Evolutionary conservation across 129 eudicot species (phyloP), one percentile per base, ranked within the genome.

Genomic region (Arctium minus): DNA sequence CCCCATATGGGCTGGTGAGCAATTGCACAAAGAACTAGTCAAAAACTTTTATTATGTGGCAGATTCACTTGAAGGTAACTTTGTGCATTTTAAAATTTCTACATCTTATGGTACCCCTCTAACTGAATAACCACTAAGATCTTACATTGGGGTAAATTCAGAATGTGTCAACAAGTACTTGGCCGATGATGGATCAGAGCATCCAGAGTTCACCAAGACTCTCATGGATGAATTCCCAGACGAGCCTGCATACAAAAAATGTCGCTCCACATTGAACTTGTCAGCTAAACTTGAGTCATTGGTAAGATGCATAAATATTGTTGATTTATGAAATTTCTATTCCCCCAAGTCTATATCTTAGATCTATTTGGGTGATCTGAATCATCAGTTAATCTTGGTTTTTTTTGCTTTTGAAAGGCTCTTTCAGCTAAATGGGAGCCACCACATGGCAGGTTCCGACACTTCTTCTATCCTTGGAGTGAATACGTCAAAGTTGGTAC

Each of bases 1-100:
- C 68, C 98, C 98, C 35, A 88, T 93, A 84, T 93, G 94, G 94
- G 94, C 94, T 74, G 98, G 92, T 67, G 97, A 93, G 80, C 91
- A 88, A 73, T 77, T 94, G 78, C 97, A 90, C 81, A 87, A 87
- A 36, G 94, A 91, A 74, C 86, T 92, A 32, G 92, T 90, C 27
- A 78, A 74, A 18, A 84, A 75, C 85, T 90, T 94, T 17, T 68
- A 74, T 36, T 83, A 89, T 1, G 92, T 94, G 10, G 93, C 97
- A 29, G 93, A 91, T 83, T 85, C 92, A 60, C 88, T 93, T 40
- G 88, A 91, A 89, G 98, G 98, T 91, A 89, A 40, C 18, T 72
- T 53, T 77, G 1, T 13, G 36, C 70, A 67, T 6, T n/a, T 74
- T 46, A 36, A 10, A 38, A 8, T 15, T 4, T 69, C 6, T 10